A percentile compares a stretch with the other conserved stretches of the same genome.
Conservation (phyloP, 257 asterid genomes). For the Nicotiana sylvestris region DNA sequence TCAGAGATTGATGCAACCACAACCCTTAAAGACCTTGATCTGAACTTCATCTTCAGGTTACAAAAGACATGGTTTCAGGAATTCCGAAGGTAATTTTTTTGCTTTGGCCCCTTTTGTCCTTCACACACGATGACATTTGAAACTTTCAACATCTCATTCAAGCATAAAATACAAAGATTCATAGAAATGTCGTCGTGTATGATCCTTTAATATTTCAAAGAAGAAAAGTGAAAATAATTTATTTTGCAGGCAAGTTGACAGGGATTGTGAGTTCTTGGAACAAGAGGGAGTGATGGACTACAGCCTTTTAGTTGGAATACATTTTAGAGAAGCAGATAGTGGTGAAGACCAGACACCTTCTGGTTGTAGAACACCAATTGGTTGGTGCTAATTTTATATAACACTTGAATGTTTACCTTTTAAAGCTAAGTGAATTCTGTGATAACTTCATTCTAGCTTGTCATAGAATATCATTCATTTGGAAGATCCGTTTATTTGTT, state of each 20-base stretch:
- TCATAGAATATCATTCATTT: background rate
- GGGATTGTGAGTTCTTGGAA: slow-evolving; percentile 40
- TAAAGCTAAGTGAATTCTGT: background rate
- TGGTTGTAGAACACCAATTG: slow-evolving; percentile 30
- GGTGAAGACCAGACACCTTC: slow-evolving; percentile 19
- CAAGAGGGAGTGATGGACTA: slow-evolving; percentile 45
- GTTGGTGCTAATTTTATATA: slow-evolving; percentile 7
- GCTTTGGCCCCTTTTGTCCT: background rate
- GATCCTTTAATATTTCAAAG: background rate
- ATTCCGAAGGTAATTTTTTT: slow-evolving; percentile 49
- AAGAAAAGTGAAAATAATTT: background rate
- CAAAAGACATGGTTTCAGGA: slow-evolving; percentile 90
- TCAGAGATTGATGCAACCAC: slow-evolving; percentile 82
- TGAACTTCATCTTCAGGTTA: slow-evolving; percentile 68
- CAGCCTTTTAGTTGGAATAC: slow-evolving; percentile 44
- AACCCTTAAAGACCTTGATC: slow-evolving; percentile 91
- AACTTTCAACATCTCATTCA: background rate
- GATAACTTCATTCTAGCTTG: background rate
- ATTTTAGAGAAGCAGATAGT: slow-evolving; percentile 27
- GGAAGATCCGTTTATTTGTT: too few relatives aligned
- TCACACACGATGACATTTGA: too few relatives aligned
- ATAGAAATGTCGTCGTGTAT: background rate
- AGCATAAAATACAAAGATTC: background rate
- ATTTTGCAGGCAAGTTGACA: slow-evolving; percentile 38
- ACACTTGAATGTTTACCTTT: background rate